These are phyloP conservation scores for Margaritispora aquatica DNA, from an alignment of 495 filamentous ascomycete genomes.

Conservation along the genomic window DNA sequence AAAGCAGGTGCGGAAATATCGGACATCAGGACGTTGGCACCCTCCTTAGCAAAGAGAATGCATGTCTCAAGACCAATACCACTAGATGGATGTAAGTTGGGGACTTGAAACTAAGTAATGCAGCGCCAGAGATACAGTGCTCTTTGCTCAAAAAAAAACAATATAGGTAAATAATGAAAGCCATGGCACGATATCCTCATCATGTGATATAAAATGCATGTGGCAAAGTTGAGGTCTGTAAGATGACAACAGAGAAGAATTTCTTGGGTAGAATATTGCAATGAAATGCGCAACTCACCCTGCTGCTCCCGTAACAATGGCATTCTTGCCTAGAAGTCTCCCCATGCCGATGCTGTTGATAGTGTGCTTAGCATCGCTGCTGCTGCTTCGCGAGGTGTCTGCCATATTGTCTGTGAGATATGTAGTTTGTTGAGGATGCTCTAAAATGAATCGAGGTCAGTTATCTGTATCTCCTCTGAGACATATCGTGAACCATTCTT, in stretches of 20 bases:
- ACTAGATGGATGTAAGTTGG: slow-evolving; percentile 33
- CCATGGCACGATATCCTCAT: no score
- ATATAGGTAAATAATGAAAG: no score
- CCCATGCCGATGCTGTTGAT: slow-evolving; percentile 35
- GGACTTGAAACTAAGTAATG: no score
- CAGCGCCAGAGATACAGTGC: no score
- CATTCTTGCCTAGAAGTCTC: slow-evolving; percentile 85
- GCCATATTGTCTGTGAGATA: slow-evolving; percentile 9
- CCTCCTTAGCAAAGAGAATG: slow-evolving; percentile 88
- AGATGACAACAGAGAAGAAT: background rate
- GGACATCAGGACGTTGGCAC: slow-evolving; percentile 77
- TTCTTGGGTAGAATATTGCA: background rate
- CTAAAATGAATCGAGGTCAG: background rate
- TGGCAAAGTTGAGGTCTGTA: background rate
- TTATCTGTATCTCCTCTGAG: background rate
- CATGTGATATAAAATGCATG: background rate
- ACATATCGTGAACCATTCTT: background rate
- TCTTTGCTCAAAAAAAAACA: no score
- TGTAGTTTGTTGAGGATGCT: background rate
- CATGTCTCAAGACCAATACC: slow-evolving; percentile 94
- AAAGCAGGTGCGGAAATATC: slow-evolving; percentile 75
- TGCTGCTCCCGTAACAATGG: slow-evolving; percentile 86
- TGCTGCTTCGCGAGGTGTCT: slow-evolving; percentile 11
- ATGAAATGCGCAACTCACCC: slow-evolving; percentile 52
- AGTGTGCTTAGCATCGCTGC: slow-evolving; percentile 12